These are phyloP conservation scores for Artomyces pyxidatus DNA, from an alignment of 768 basidiomycete species.

Conservation along the genomic window DNA sequence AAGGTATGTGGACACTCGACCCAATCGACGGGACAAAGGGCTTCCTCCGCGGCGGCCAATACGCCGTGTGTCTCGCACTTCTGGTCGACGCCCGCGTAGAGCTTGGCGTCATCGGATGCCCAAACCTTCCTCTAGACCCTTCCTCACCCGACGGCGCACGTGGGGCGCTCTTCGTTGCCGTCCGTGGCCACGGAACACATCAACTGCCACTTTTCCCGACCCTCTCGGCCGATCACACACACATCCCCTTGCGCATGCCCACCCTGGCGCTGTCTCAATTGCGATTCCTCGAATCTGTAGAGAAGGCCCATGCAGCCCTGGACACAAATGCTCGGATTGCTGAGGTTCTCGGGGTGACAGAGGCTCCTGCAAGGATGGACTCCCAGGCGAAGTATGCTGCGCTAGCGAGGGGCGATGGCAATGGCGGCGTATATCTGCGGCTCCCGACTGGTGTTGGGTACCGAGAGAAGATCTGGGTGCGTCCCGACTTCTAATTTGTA, in stretches of 20 bases:
- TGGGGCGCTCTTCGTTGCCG: conserved; percentile 82
- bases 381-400: conserved; percentile 93
- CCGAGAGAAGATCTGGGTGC: conserved; percentile 92
- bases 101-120: conserved; percentile 65
- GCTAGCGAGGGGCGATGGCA: conserved; percentile 77
- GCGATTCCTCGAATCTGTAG: conserved; percentile 85
- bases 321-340: conserved; percentile 74
- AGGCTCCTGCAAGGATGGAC: conserved; percentile 77
- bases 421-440: conserved; percentile 57
- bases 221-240: conserved; percentile 31
- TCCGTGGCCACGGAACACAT: conserved; percentile 78
- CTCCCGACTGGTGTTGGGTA: conserved; percentile 78
- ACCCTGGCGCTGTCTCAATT: conserved; percentile 38
- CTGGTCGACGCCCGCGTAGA: conserved; percentile 42
- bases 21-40: conserved; percentile 56
- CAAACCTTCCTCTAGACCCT: conserved; percentile 68
- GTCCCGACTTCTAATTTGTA: conserved; percentile 10
- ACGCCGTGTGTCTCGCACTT: conserved; percentile 52
- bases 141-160: conserved; percentile 46
- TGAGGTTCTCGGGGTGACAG: conserved; percentile 53
- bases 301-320: conserved; percentile 87
- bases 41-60: conserved; percentile 54
- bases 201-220: conserved; percentile 53
- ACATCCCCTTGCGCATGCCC: conserved; percentile 47
- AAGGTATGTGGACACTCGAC: conserved; percentile 37